phyloP scores from a whole-genome alignment of 768 basidiomycete species.

The Candolleomyces efflorescens region DNA sequence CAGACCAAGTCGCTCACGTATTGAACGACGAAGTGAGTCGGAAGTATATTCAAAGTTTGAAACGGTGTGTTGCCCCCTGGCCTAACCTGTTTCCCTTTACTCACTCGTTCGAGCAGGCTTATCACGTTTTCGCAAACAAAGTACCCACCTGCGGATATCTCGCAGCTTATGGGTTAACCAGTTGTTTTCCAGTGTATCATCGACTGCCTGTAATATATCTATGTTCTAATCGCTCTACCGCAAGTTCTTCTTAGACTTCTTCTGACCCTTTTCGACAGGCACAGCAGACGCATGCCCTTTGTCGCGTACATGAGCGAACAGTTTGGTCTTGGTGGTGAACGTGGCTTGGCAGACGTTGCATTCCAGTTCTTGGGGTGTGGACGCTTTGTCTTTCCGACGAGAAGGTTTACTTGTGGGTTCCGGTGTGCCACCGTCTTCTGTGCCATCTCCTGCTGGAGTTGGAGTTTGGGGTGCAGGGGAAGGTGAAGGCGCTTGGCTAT shows the following conservation, averaged over 20 bases:
- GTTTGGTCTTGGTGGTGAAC: slow-evolving; percentile 67
- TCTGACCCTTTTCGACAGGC: slow-evolving; percentile 21
- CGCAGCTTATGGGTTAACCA: slow-evolving; percentile 82
- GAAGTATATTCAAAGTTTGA: slow-evolving; percentile 97
- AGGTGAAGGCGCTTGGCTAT: slow-evolving; percentile 1
- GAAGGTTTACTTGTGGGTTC: neutral
- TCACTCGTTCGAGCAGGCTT: slow-evolving; percentile 45
- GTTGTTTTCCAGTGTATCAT: too few relatives aligned
- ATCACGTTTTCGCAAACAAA: slow-evolving; percentile 96
- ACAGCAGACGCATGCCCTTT: slow-evolving; percentile 64
- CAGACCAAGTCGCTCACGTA: slow-evolving; percentile 96
- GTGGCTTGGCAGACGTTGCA: slow-evolving; percentile 67
- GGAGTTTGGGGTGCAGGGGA: neutral
- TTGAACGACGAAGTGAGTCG: slow-evolving; percentile 98
- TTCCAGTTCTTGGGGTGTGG: slow-evolving; percentile 24
- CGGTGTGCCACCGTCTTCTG: neutral
- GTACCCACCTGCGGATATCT: slow-evolving; percentile 89
- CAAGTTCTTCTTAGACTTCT: slow-evolving; percentile 38
- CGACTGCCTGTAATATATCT: too few relatives aligned
- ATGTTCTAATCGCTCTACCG: slow-evolving; percentile 11
- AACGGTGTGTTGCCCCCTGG: slow-evolving; percentile 51
- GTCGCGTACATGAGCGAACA: slow-evolving; percentile 70
- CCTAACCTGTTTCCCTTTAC: neutral
- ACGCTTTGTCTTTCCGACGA: neutral
- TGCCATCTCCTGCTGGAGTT: neutral